phyloP scores from a whole-genome alignment of 371 early-diverging fungal species.

The Mycotypha africana region DNA sequence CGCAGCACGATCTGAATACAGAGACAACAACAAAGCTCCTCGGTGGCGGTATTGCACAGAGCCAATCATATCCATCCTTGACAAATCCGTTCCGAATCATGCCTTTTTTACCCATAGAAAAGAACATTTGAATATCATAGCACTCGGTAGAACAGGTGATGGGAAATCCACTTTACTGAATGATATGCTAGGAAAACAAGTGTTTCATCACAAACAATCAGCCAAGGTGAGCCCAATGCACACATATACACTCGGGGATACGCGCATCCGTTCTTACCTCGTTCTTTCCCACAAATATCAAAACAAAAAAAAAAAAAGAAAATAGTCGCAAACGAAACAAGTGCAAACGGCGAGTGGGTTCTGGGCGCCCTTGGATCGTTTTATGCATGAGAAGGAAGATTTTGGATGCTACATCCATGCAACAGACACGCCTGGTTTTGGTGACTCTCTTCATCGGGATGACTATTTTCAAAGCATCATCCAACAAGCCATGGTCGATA shows the following conservation, averaged over 20 bases:
- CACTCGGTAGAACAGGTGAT: conserved; percentile 41
- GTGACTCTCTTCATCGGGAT: conserved; percentile 33
- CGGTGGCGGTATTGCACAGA: conserved; percentile 4
- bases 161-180: conserved; percentile 44
- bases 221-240: conserved; percentile 32
- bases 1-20: conserved; percentile 15
- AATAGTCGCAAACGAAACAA: conserved; percentile 36
- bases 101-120: too few species aligned
- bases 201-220: conserved; percentile 32
- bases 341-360: conserved; percentile 23
- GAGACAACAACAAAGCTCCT: neutral
- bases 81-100: neutral
- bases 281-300: too few species aligned
- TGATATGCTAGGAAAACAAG: conserved; percentile 29
- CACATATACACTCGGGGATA: neutral
- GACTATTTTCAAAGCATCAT: conserved; percentile 22
- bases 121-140: conserved; percentile 18
- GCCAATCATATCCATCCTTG: neutral
- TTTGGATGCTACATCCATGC: conserved; percentile 34
- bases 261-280: too few species aligned
- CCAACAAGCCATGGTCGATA: conserved; percentile 15
- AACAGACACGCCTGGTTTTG: conserved; percentile 41
- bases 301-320: too few species aligned
- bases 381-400: conserved; percentile 18
- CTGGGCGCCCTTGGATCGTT: conserved; percentile 36